Conservation (phyloP, 1,139 yeast species). For the Pneumocystis murina region DNA sequence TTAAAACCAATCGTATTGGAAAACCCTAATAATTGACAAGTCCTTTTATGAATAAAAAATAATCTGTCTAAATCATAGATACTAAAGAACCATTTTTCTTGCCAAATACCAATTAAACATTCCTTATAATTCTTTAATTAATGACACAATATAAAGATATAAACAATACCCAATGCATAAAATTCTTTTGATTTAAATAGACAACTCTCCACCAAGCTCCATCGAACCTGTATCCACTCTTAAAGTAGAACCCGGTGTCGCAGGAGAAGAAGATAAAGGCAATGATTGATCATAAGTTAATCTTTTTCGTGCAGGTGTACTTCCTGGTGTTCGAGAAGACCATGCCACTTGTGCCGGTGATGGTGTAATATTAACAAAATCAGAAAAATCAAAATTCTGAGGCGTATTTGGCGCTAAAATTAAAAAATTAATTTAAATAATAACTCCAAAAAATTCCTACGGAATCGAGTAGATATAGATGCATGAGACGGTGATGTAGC, state of each 20-base stretch:
- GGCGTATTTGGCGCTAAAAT: conserved; percentile 6
- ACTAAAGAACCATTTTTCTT: no score
- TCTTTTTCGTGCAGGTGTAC: conserved; percentile 8
- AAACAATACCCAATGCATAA: neutral
- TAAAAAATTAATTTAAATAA: conserved; percentile 2
- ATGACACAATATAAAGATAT: neutral
- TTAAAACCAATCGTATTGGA: neutral
- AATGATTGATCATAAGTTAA: neutral
- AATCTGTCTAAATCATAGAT: no score
- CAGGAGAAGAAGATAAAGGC: neutral
- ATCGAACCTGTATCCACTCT: neutral
- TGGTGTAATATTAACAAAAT: conserved; percentile 66
- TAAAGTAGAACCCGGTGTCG: neutral
- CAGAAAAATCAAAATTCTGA: conserved; percentile 50
- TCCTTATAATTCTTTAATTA: neutral
- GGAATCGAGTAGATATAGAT: conserved; percentile 12
- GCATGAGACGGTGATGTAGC: conserved; percentile 71
- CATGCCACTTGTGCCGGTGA: conserved; percentile 33
- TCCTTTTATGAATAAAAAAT: no score
- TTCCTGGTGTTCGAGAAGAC: neutral
- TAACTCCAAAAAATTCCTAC: conserved; percentile 2
- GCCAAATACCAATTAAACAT: neutral
- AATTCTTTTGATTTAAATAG: neutral
- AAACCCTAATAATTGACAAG: no score
- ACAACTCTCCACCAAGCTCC: neutral